phyloP scores from a whole-genome alignment of 164 flowering plant genomes.

The Aristolochia fimbriata region DNA sequence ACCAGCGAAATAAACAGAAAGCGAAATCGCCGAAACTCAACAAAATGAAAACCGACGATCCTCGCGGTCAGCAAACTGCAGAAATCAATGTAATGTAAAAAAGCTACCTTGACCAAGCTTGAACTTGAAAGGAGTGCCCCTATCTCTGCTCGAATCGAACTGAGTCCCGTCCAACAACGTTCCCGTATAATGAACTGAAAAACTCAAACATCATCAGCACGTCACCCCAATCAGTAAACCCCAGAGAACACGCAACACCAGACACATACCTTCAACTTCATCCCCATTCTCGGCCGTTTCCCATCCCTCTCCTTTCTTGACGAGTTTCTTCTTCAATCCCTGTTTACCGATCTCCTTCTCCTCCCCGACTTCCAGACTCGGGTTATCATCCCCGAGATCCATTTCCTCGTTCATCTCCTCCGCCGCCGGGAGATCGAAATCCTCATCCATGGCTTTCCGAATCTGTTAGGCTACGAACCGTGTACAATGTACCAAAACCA shows the following conservation, averaged over 20 bases:
- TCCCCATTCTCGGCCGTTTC: constrained; percentile 75
- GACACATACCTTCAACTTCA: constrained; percentile 70
- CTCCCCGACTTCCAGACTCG: constrained; percentile 64
- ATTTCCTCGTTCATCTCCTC: constrained; percentile 25
- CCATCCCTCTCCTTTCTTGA: constrained; percentile 85
- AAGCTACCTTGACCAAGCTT: constrained; percentile 82
- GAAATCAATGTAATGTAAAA: neutral
- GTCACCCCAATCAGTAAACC: constrained; percentile 3
- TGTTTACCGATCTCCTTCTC: constrained; percentile 84
- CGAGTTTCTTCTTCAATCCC: constrained; percentile 83
- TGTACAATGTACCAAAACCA: too few relatives aligned
- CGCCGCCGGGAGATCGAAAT: constrained; percentile 30
- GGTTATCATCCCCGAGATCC: constrained; percentile 32
- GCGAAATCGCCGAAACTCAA: neutral
- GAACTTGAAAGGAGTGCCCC: constrained; percentile 78
- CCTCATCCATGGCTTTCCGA: constrained; percentile 30
- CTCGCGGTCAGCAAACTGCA: too few relatives aligned
- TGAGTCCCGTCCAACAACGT: constrained; percentile 86
- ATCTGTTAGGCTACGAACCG: neutral
- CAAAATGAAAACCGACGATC: neutral
- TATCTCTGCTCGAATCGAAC: constrained; percentile 86
- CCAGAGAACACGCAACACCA: neutral
- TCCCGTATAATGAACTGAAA: constrained; percentile 88
- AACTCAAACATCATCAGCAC: constrained; percentile 2
- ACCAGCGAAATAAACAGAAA: neutral